Evolutionary conservation across 2,329 filamentous ascomycete genomes (phyloP).

Genomic region (Penicillium italicum): DNA sequence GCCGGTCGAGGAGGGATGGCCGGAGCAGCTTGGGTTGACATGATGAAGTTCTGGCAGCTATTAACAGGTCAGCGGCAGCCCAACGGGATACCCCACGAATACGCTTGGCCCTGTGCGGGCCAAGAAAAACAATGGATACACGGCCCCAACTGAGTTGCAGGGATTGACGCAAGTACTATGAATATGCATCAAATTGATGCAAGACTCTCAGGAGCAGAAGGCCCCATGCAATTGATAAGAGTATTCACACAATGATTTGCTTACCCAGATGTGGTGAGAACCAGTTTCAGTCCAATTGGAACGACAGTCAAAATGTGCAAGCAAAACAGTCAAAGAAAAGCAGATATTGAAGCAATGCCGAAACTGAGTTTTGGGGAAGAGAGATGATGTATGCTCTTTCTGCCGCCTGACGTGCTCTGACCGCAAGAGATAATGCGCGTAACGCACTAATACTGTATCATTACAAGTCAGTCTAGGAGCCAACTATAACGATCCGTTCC

Average conservation of each 20-base stretch:
- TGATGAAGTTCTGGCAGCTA: slow-evolving; percentile 20
- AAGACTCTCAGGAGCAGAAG: not conserved
- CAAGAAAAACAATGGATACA: not conserved
- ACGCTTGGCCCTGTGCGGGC: not conserved
- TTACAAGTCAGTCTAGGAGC: slow-evolving; percentile 13
- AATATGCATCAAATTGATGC: slow-evolving; percentile 4
- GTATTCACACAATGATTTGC: slow-evolving; percentile 13
- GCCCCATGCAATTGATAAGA: slow-evolving; percentile 15
- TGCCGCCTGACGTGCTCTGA: slow-evolving; percentile 38
- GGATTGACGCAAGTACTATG: not conserved
- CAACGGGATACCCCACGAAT: slow-evolving; percentile 1
- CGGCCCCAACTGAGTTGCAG: not conserved
- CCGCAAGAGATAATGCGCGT: slow-evolving; percentile 19
- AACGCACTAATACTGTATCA: slow-evolving; percentile 21
- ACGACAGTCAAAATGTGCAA: not conserved
- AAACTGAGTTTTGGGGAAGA: slow-evolving; percentile 9
- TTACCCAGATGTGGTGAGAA: slow-evolving; percentile 19
- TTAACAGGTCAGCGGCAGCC: slow-evolving; percentile 15
- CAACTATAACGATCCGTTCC: not conserved
- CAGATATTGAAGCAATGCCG: slow-evolving; percentile 16
- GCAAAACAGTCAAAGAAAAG: slow-evolving; percentile 2
- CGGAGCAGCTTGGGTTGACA: slow-evolving; percentile 49
- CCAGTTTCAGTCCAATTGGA: slow-evolving; percentile 10
- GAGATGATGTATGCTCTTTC: slow-evolving; percentile 36
- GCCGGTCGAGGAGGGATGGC: slow-evolving; percentile 61